Conservation (phyloP, 2,329 filamentous ascomycete genomes). For the Aspergillus oerlinghausenensis region DNA sequence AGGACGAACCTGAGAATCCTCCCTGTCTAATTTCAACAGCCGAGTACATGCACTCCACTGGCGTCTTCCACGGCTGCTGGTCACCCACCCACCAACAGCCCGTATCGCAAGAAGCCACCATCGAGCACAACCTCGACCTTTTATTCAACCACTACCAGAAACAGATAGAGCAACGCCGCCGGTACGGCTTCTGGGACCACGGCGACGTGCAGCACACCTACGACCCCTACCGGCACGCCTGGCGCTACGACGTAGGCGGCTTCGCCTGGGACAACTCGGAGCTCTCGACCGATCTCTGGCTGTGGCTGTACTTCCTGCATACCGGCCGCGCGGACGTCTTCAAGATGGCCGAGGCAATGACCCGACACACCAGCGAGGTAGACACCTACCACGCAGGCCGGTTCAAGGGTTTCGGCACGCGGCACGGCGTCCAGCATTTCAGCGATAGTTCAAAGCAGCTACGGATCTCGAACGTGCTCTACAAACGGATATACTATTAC, state of each 20-base stretch:
- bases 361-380: constrained; percentile 57
- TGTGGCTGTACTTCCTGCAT: constrained; percentile 60
- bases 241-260: constrained; percentile 61
- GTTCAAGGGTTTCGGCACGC: constrained; percentile 57
- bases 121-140: constrained; percentile 54
- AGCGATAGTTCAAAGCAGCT: constrained; percentile 59
- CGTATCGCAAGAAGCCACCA: constrained; percentile 25
- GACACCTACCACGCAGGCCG: constrained; percentile 58
- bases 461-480: constrained; percentile 52
- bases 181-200: constrained; percentile 62
- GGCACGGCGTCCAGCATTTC: constrained; percentile 61
- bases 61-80: constrained; percentile 56
- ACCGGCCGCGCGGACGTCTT: constrained; percentile 56
- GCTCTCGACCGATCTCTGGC: constrained; percentile 58
- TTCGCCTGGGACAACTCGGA: constrained; percentile 64
- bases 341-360: constrained; percentile 55
- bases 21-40: constrained; percentile 49
- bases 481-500: constrained; percentile 56
- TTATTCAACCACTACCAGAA: constrained; percentile 52
- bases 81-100: not conserved
- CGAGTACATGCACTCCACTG: constrained; percentile 48
- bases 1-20: constrained; percentile 53
- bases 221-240: constrained; percentile 54
- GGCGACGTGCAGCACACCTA: constrained; percentile 63
- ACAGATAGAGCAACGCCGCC: constrained; percentile 54